Evolutionary conservation across 73 alveolate species (phyloP).

Genomic region (Stentor coeruleus): DNA sequence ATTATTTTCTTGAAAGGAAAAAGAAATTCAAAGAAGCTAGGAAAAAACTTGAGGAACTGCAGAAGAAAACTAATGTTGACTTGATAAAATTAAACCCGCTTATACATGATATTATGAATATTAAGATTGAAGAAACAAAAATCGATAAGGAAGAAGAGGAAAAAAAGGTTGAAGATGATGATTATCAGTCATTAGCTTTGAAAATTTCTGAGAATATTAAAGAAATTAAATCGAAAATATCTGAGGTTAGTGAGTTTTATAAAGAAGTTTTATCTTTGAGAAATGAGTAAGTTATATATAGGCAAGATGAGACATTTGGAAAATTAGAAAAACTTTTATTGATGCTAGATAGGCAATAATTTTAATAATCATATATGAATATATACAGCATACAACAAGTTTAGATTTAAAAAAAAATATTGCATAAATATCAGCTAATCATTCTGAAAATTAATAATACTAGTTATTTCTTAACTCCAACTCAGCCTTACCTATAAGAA

Average conservation of each 20-base stretch:
- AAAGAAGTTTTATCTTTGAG: background rate
- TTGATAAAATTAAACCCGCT: background rate
- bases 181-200: background rate
- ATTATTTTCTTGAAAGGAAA: background rate
- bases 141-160: background rate
- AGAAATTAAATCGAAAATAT: background rate
- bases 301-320: background rate
- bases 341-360: background rate
- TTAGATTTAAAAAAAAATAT: no score
- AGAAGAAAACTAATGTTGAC: background rate
- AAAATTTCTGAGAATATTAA: background rate
- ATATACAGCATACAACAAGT: no score
- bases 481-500: no score
- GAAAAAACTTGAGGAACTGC: constrained; percentile 45
- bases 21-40: background rate
- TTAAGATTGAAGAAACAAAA: background rate
- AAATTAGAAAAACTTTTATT: background rate
- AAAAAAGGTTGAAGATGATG: background rate
- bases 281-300: background rate
- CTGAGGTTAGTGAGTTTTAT: constrained; percentile 15
- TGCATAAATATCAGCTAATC: no score
- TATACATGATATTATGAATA: background rate
- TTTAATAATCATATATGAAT: no score
- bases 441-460: no score
- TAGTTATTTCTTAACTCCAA: no score